phyloP scores from a whole-genome alignment of 305 asterid genomes.

The Rubia tinctorum region DNA sequence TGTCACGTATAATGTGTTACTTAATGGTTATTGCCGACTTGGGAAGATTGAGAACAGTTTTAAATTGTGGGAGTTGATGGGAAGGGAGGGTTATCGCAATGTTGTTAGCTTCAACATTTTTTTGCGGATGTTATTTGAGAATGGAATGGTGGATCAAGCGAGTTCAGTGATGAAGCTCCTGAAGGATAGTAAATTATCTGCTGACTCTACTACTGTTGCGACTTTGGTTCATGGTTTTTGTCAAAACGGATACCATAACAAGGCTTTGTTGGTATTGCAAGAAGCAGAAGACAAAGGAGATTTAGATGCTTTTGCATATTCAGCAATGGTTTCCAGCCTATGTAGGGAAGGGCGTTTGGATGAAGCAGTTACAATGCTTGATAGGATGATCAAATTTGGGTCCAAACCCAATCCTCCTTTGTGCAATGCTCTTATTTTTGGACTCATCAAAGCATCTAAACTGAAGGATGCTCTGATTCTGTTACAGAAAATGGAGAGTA shows the following conservation, averaged over 20 bases:
- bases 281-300: slow-evolving; percentile 47
- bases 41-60: slow-evolving; percentile 42
- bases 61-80: slow-evolving; percentile 84
- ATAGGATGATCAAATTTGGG: slow-evolving; percentile 48
- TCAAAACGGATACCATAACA: slow-evolving; percentile 55
- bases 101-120: slow-evolving; percentile 76
- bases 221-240: slow-evolving; percentile 73
- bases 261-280: slow-evolving; percentile 51
- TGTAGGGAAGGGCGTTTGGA: slow-evolving; percentile 61
- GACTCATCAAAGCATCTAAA: slow-evolving; percentile 58
- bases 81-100: slow-evolving; percentile 49
- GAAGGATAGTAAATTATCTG: slow-evolving; percentile 46
- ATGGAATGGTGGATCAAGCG: slow-evolving; percentile 49
- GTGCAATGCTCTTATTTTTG: slow-evolving; percentile 69
- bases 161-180: slow-evolving; percentile 54
- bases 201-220: slow-evolving; percentile 61
- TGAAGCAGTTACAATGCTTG: slow-evolving; percentile 62
- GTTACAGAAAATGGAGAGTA: slow-evolving; percentile 48
- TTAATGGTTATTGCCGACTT: slow-evolving; percentile 58
- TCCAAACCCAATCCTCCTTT: slow-evolving; percentile 60
- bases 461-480: slow-evolving; percentile 53
- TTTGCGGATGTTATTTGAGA: slow-evolving; percentile 61
- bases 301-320: slow-evolving; percentile 62
- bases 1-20: slow-evolving; percentile 64
- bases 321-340: slow-evolving; percentile 63